These are phyloP conservation scores for Diaporthe amygdali DNA, from an alignment of 2,329 filamentous ascomycete genomes.

Conservation along the genomic window DNA sequence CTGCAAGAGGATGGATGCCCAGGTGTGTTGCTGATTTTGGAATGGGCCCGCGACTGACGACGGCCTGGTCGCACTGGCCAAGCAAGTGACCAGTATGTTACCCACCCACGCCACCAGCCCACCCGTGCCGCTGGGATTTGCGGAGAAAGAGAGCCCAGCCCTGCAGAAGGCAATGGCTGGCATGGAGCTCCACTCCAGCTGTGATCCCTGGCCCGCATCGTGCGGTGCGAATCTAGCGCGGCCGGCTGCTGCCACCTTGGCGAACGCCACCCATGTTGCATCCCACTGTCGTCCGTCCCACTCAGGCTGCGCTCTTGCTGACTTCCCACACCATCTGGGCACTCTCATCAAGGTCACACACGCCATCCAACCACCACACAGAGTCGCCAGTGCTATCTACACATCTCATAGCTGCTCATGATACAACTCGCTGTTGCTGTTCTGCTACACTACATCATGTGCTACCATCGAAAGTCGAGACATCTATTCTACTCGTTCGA, in stretches of 20 bases:
- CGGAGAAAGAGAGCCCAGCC: neutral
- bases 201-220: neutral
- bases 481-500: neutral
- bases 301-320: neutral
- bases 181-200: neutral
- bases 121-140: slow-evolving; percentile 1
- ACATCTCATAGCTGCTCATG: neutral
- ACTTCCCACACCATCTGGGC: neutral
- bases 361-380: neutral
- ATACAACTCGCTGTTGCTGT: neutral
- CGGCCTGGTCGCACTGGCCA: neutral
- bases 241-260: slow-evolving; percentile 9
- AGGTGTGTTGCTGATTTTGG: neutral
- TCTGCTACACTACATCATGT: neutral
- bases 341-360: neutral
- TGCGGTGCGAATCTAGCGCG: neutral
- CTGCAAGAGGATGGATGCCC: neutral
- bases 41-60: slow-evolving; percentile 9
- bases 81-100: neutral
- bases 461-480: neutral
- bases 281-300: too few species aligned
- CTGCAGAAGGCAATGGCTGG: neutral
- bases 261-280: neutral
- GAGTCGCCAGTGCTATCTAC: neutral
- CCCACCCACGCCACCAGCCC: neutral